A percentile compares a stretch with the other conserved stretches of the same genome.
Evolutionary conservation across 306 rosid genomes (phyloP).

Genomic region (Acacia melanoxylon): DNA sequence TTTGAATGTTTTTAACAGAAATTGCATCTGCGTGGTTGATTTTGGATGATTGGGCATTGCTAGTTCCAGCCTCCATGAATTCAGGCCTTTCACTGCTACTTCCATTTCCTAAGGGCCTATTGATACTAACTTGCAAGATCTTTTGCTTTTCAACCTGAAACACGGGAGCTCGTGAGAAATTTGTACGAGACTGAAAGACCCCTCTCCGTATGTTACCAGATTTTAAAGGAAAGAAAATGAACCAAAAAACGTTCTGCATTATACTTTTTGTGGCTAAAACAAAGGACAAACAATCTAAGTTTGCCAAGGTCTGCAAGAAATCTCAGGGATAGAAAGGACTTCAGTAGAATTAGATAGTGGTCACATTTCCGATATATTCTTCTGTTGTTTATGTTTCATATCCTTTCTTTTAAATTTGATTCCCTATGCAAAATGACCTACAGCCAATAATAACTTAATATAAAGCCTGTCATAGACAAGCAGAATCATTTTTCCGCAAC

Average conservation of each 20-base stretch:
- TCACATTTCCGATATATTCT: not conserved
- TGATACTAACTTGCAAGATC: conserved; percentile 63
- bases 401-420: conserved; percentile 22
- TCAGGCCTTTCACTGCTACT: conserved; percentile 29
- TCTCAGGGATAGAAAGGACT: not conserved
- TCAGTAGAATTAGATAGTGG: conserved; percentile 5
- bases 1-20: conserved; percentile 39
- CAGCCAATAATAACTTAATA: conserved; percentile 1
- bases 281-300: not conserved
- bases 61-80: conserved; percentile 33
- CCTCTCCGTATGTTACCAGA: not conserved
- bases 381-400: not conserved
- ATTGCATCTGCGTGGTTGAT: conserved; percentile 29
- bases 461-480: not conserved
- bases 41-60: conserved; percentile 35
- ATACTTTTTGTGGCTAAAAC: conserved; percentile 7
- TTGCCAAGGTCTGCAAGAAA: conserved; percentile 19
- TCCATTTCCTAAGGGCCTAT: conserved; percentile 48
- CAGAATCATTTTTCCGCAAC: conserved; percentile 18
- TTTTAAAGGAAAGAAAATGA: conserved; percentile 14
- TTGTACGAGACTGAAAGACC: conserved; percentile 9
- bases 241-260: conserved; percentile 9
- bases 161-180: conserved; percentile 7
- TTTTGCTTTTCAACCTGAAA: conserved; percentile 86
- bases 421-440: not conserved